phyloP scores from a whole-genome alignment of 208 protist species.

The Trypanosomatidae sp. region DNA sequence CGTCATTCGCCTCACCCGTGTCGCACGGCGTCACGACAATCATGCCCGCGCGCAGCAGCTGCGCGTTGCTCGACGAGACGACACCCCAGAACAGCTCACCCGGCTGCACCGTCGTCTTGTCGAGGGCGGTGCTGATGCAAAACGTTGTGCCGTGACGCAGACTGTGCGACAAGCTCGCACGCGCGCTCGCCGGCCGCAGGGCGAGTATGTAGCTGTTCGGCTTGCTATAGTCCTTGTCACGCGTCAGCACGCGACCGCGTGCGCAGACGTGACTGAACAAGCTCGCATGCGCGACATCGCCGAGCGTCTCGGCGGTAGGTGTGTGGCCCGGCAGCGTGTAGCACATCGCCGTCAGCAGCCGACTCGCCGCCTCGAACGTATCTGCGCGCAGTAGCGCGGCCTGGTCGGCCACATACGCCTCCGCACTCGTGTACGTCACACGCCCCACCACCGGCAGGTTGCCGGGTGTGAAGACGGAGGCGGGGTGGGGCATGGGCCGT shows the following conservation, averaged over 20 bases:
- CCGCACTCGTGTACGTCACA: slow-evolving; percentile 18
- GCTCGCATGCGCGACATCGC: slow-evolving; percentile 57
- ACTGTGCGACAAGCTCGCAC: slow-evolving; percentile 22
- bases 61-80: slow-evolving; percentile 45
- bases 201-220: slow-evolving; percentile 65
- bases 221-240: slow-evolving; percentile 55
- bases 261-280: slow-evolving; percentile 46
- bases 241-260: slow-evolving; percentile 53
- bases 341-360: slow-evolving; percentile 4
- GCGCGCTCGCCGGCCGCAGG: slow-evolving; percentile 37
- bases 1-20: no score
- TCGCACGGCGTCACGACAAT: slow-evolving; percentile 60
- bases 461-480: slow-evolving; percentile 37
- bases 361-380: slow-evolving; percentile 67
- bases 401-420: slow-evolving; percentile 61
- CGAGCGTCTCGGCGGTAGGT: slow-evolving; percentile 29
- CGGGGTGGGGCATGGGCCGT: slow-evolving; percentile 29
- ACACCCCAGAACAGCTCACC: slow-evolving; percentile 80
- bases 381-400: slow-evolving; percentile 71
- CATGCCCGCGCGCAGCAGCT: slow-evolving; percentile 28
- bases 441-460: slow-evolving; percentile 62
- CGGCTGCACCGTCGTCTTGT: slow-evolving; percentile 16
- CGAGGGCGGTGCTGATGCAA: slow-evolving; percentile 59
- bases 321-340: slow-evolving; percentile 35
- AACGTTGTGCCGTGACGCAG: slow-evolving; percentile 64